phyloP scores from a whole-genome alignment of 495 filamentous ascomycete genomes.

The Podospora conica region DNA sequence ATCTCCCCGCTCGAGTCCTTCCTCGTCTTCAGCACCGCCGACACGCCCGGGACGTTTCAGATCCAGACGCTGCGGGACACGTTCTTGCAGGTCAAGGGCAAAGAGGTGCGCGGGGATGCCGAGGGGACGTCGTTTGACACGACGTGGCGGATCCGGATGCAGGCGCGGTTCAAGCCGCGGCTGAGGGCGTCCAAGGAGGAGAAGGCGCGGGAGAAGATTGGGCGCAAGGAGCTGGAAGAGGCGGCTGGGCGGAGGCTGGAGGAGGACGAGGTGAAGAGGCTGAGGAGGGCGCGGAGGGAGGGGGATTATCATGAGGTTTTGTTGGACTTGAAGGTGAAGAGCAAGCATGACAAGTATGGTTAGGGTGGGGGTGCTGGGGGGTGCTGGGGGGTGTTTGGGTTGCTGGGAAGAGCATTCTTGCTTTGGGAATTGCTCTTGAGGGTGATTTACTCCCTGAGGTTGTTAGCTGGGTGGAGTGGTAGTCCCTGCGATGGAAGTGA shows the following conservation, averaged over 20 bases:
- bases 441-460: neutral
- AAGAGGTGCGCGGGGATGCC: constrained; percentile 75
- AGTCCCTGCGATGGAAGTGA: no score
- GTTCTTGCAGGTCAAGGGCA: constrained; percentile 49
- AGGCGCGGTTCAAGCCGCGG: constrained; percentile 84
- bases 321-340: constrained; percentile 85
- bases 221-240: constrained; percentile 78
- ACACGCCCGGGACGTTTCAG: constrained; percentile 59
- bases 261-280: constrained; percentile 74
- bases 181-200: constrained; percentile 59
- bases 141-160: constrained; percentile 81
- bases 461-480: neutral
- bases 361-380: constrained; percentile 14
- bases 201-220: constrained; percentile 78
- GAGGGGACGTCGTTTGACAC: constrained; percentile 65
- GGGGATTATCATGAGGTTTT: constrained; percentile 87
- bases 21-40: constrained; percentile 55
- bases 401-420: neutral
- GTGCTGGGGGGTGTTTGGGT: neutral
- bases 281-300: constrained; percentile 79
- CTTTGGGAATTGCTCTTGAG: neutral
- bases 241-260: constrained; percentile 68
- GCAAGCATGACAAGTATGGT: constrained; percentile 89
- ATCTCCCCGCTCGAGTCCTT: constrained; percentile 79
- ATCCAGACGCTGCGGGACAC: constrained; percentile 59